phyloP scores from a whole-genome alignment of 148 eudicot genomes.

The Tetragonia tetragonoides region DNA sequence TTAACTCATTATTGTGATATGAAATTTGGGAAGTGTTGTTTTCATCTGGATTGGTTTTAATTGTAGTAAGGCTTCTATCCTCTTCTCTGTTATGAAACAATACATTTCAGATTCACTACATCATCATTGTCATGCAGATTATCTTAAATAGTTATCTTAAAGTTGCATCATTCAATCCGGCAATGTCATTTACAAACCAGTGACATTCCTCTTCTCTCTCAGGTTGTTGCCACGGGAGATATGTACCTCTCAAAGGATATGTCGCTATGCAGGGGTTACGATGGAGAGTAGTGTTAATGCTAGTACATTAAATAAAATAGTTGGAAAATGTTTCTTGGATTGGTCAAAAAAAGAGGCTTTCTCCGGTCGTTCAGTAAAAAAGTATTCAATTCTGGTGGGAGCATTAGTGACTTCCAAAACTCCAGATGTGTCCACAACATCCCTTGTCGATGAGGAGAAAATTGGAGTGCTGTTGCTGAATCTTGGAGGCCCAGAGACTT shows the following conservation, averaged over 20 bases:
- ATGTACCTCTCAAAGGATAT: slow-evolving; percentile 38
- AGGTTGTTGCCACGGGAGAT: slow-evolving; percentile 54
- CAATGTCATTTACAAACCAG: not conserved
- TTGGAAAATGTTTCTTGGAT: slow-evolving; percentile 35
- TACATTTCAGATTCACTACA: not conserved
- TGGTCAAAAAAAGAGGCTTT: slow-evolving; percentile 38
- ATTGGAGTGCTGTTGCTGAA: slow-evolving; percentile 87
- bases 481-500: slow-evolving; percentile 98
- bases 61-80: not conserved
- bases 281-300: slow-evolving; percentile 38
- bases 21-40: not conserved
- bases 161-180: not conserved
- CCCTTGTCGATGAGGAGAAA: slow-evolving; percentile 56
- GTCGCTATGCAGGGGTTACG: slow-evolving; percentile 39
- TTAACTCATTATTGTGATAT: too few species aligned
- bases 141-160: not conserved
- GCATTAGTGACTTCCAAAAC: slow-evolving; percentile 59
- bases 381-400: slow-evolving; percentile 34
- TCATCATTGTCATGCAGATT: not conserved
- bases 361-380: slow-evolving; percentile 28
- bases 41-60: not conserved
- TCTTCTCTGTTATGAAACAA: not conserved
- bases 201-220: slow-evolving; percentile 19
- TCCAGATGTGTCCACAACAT: slow-evolving; percentile 36
- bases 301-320: slow-evolving; percentile 35